Conservation (phyloP, 2,329 filamentous ascomycete genomes). For the Nemania abortiva region DNA sequence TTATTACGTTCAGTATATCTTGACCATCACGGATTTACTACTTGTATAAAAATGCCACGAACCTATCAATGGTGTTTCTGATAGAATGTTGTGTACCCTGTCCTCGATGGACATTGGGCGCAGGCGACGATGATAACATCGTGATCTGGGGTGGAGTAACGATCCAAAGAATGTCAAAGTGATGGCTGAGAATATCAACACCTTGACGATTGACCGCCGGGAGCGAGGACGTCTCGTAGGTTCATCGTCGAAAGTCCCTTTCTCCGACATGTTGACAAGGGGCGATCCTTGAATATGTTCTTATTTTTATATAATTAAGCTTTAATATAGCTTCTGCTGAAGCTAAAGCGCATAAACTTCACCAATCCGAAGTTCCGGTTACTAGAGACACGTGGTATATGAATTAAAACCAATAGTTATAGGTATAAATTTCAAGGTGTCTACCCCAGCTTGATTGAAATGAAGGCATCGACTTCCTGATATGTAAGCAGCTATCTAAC, state of each 20-base stretch:
- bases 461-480: slow-evolving; percentile 16
- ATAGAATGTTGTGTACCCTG: slow-evolving; percentile 61
- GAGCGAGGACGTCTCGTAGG: slow-evolving; percentile 30
- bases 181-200: slow-evolving; percentile 38
- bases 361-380: background rate
- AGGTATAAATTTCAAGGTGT: background rate
- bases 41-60: slow-evolving; percentile 1
- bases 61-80: slow-evolving; percentile 64
- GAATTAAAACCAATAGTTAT: background rate
- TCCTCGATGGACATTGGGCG: slow-evolving; percentile 56
- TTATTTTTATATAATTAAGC: background rate
- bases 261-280: slow-evolving; percentile 33
- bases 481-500: slow-evolving; percentile 24
- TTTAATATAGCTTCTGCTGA: background rate
- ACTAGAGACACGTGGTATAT: background rate
- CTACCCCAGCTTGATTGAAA: background rate
- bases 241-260: slow-evolving; percentile 27
- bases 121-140: slow-evolving; percentile 45
- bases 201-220: slow-evolving; percentile 37
- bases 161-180: slow-evolving; percentile 44
- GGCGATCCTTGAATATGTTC: background rate
- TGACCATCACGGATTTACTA: background rate
- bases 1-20: slow-evolving; percentile 35
- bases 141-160: slow-evolving; percentile 43
- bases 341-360: background rate